phyloP scores from a whole-genome alignment of 2,329 filamentous ascomycete genomes.

The Aspergillus sp. region DNA sequence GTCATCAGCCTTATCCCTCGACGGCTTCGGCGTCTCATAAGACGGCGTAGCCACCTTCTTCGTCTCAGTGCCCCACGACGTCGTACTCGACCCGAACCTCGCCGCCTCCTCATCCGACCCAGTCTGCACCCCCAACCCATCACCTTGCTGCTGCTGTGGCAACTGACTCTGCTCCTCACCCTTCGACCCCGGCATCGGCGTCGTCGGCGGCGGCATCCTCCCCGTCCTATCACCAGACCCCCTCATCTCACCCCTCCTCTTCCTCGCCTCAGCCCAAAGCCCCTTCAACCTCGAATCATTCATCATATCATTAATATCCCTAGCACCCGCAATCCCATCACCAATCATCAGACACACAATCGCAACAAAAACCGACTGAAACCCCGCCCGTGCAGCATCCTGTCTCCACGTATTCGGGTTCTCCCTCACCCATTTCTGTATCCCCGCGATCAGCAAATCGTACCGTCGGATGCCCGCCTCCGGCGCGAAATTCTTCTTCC shows the following conservation, averaged over 20 bases:
- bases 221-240: neutral
- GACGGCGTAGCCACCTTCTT: conserved; percentile 34
- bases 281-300: neutral
- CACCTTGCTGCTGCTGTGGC: neutral
- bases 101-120: neutral
- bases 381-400: neutral
- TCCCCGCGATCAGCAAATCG: too few relatives aligned
- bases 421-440: too few relatives aligned
- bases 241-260: neutral
- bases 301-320: neutral
- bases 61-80: neutral
- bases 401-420: too few relatives aligned
- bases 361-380: neutral
- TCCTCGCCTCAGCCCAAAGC: neutral
- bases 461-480: too few relatives aligned
- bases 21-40: conserved; percentile 11
- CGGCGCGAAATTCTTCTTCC: too few relatives aligned
- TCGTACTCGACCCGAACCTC: neutral
- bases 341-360: neutral
- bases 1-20: conserved; percentile 17
- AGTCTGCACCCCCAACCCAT: neutral
- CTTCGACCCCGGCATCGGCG: neutral
- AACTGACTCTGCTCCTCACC: neutral
- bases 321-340: neutral
- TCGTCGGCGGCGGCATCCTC: neutral